Conservation (phyloP, 2,329 filamentous ascomycete genomes). For the Sporothrix schenckii region DNA sequence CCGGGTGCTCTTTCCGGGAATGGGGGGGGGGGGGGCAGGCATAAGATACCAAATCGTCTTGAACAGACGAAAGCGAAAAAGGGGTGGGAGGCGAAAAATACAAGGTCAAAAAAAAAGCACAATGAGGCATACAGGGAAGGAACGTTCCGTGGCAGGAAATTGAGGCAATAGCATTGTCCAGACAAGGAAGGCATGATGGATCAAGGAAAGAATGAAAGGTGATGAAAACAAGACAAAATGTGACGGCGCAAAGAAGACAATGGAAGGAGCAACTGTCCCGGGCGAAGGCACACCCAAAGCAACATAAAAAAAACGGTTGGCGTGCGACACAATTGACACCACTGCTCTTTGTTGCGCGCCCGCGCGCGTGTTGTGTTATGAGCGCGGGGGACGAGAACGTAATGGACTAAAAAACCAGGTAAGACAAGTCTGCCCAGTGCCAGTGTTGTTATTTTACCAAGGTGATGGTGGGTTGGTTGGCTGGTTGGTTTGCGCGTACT, state of each 20-base stretch:
- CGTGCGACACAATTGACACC: neutral
- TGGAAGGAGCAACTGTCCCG: neutral
- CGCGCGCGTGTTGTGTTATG: neutral
- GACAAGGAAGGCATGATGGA: slow-evolving; percentile 8
- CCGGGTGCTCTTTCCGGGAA: slow-evolving; percentile 17
- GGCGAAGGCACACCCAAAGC: neutral
- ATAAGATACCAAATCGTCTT: neutral
- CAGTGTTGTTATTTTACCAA: slow-evolving; percentile 5
- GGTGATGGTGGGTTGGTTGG: neutral
- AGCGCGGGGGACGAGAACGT: neutral
- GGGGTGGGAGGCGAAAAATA: slow-evolving; percentile 26
- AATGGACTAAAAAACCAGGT: slow-evolving; percentile 17
- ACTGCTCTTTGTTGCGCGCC: neutral
- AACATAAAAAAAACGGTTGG: slow-evolving; percentile 16
- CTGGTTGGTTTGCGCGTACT: slow-evolving; percentile 13
- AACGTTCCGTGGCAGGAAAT: slow-evolving; percentile 1
- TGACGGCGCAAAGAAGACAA: neutral
- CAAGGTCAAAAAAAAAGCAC: neutral
- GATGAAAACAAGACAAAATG: neutral
- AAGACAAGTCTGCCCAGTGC: neutral
- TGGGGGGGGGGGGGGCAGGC: too few relatives aligned
- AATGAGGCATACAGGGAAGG: neutral
- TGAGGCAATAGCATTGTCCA: neutral
- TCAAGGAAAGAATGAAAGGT: neutral
- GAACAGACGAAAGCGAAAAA: slow-evolving; percentile 4